Evolutionary conservation across 192 early-diverging fungal species (phyloP).

Genomic region (Phlyctochytrium planicorne): DNA sequence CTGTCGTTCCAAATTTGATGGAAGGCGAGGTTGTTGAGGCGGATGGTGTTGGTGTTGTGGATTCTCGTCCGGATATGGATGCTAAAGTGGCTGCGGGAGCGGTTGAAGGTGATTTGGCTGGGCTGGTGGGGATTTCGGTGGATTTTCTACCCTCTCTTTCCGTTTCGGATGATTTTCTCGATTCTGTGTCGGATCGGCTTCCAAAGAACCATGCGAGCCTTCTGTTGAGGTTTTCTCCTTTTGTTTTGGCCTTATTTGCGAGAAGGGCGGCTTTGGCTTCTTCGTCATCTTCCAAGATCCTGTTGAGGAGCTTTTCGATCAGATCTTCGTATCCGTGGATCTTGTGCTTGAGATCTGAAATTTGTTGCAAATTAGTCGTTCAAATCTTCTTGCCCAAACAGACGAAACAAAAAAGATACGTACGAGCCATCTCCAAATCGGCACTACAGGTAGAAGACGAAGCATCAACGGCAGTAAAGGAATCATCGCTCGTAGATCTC

Average conservation of each 20-base stretch:
- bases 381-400: too few relatives aligned
- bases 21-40: not conserved
- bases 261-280: not conserved
- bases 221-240: too few relatives aligned
- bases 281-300: not conserved
- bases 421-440: not conserved
- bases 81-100: not conserved
- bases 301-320: not conserved
- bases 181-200: not conserved
- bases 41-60: not conserved
- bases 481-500: too few relatives aligned
- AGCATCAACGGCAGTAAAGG: too few relatives aligned
- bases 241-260: not conserved
- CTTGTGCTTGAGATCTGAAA: constrained; percentile 1
- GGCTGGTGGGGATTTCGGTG: not conserved
- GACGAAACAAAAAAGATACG: not conserved
- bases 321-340: not conserved
- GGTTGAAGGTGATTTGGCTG: not conserved
- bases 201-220: not conserved
- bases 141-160: not conserved
- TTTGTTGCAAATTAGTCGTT: too few relatives aligned
- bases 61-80: too few relatives aligned
- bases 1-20: not conserved
- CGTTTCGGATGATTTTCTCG: not conserved
- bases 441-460: too few relatives aligned